Evolutionary conservation across 2,329 filamentous ascomycete species (phyloP).

Genomic region (Coleophoma cylindrospora): DNA sequence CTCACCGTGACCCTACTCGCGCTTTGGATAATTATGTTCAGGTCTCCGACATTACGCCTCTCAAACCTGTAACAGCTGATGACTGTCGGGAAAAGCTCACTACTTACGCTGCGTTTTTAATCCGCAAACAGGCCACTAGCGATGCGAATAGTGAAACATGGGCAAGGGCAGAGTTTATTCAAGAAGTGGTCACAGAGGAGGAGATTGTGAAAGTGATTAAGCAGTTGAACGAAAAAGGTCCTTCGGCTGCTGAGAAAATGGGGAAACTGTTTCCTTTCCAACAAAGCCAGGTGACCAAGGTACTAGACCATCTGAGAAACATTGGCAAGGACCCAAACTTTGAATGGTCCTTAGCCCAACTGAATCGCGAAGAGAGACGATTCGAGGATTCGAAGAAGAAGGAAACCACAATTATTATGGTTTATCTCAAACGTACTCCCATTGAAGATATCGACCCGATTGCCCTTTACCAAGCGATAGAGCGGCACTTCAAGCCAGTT

Average conservation of each 20-base stretch:
- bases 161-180: conserved; percentile 16
- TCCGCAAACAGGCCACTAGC: conserved; percentile 19
- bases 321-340: conserved; percentile 18
- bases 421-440: conserved; percentile 20
- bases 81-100: conserved; percentile 20
- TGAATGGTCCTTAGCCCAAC: conserved; percentile 23
- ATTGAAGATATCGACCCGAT: conserved; percentile 11
- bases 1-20: too few relatives aligned
- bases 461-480: conserved; percentile 8
- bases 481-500: conserved; percentile 5
- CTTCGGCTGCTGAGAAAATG: conserved; percentile 22
- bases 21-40: conserved; percentile 15
- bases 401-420: conserved; percentile 17
- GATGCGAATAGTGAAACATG: conserved; percentile 12
- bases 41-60: conserved; percentile 16
- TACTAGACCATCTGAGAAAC: conserved; percentile 19
- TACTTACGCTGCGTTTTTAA: conserved; percentile 15
- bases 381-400: conserved; percentile 10
- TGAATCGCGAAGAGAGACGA: conserved; percentile 13
- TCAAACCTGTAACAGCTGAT: conserved; percentile 13
- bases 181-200: conserved; percentile 20
- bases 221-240: conserved; percentile 15
- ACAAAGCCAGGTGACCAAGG: conserved; percentile 19
- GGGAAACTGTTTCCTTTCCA: conserved; percentile 16
- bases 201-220: conserved; percentile 20